Percentiles rank a stretch among this genome's conserved stretches.
Evolutionary conservation across 2,329 filamentous ascomycete species (phyloP).

Genomic region (Aspergillus pseudoglaucus): DNA sequence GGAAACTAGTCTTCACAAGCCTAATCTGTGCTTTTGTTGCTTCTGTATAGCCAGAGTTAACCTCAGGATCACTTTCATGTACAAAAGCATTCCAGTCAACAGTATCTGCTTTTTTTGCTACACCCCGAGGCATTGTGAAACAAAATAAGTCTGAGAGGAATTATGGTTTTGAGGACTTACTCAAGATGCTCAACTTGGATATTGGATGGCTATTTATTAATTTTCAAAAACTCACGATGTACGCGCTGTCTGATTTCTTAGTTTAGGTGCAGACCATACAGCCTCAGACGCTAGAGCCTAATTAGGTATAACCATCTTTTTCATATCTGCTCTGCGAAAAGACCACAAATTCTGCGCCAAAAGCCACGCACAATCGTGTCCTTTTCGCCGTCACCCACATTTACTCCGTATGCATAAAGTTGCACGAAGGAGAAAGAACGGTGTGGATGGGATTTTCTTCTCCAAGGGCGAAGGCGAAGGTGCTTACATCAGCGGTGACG

Average conservation of each 20-base stretch:
- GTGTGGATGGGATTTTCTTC: no score
- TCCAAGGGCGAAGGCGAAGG: no score
- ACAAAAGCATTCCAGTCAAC: constrained; percentile 8
- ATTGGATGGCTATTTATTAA: constrained; percentile 1
- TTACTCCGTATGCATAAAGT: neutral
- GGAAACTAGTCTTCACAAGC: constrained; percentile 2
- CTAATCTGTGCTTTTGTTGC: constrained; percentile 1
- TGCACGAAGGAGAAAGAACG: no score
- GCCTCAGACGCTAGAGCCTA: neutral
- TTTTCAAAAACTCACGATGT: constrained; percentile 2
- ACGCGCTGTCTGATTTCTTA: neutral
- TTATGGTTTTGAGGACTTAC: neutral
- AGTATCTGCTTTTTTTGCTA: constrained; percentile 1
- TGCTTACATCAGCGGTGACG: no score
- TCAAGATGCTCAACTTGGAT: neutral
- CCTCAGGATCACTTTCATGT: constrained; percentile 4
- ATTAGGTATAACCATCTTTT: neutral
- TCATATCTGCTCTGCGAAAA: constrained; percentile 1
- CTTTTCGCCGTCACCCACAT: constrained; percentile 4
- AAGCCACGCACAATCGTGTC: constrained; percentile 3
- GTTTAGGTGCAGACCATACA: neutral
- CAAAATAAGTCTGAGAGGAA: neutral
- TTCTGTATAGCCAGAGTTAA: constrained; percentile 1
- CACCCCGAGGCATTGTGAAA: neutral
- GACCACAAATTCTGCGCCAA: constrained; percentile 1